Base-by-base conservation (phyloP, 139 green algal species). In the Chlamydomonas sp. region DNA sequence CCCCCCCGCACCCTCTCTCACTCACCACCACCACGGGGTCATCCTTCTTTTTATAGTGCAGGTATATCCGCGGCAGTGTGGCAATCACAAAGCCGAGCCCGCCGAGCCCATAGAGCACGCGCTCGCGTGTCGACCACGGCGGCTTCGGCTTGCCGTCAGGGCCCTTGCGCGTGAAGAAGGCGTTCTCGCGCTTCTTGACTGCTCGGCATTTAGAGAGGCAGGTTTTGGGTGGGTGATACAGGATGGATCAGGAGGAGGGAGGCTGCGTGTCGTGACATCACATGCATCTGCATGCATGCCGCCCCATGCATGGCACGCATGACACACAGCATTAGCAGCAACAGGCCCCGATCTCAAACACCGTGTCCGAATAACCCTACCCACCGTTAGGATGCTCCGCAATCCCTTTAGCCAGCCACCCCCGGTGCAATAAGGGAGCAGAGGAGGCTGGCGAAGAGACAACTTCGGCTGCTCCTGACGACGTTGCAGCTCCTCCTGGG, bases 41-140 rank as follows among this genome's bases (percentile, higher is more conserved):
- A 8, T 47, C 24, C 26, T 26, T 61, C 48, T 33, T 31, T 3
- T 35, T 48, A 3, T 43, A 13, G n/a, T n/a, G 77, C 38, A 54
- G 62, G 57, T 71, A 74, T 35, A 33, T 69, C n/a, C 79, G 63
- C 10, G 78, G 82, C 48, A 82, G 84, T 5, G 90, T 34, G 3
- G 88, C 71, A 16, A 76, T 29, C 0, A 69, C 38, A 3, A 92
- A 75, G 10, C 68, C 88, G 0, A 65, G 72, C 0, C 89, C 82
- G 67, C 91, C 90, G 0, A 84, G 57, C n/a, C 84, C 84, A 88
- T 88, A 95, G 67, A 92, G 92, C 3, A 82, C 30, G 48, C 88
- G 85, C 74, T 95, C 89, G 81, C 84, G 92, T 10, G 67, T 79
- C 1, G 50, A 61, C 48, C n/a, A n/a, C n/a, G 93, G 78, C 3